These are phyloP conservation scores for Saccharomycopsis guyanensis DNA, from an alignment of 805 yeast genomes.

Conservation along the genomic window DNA sequence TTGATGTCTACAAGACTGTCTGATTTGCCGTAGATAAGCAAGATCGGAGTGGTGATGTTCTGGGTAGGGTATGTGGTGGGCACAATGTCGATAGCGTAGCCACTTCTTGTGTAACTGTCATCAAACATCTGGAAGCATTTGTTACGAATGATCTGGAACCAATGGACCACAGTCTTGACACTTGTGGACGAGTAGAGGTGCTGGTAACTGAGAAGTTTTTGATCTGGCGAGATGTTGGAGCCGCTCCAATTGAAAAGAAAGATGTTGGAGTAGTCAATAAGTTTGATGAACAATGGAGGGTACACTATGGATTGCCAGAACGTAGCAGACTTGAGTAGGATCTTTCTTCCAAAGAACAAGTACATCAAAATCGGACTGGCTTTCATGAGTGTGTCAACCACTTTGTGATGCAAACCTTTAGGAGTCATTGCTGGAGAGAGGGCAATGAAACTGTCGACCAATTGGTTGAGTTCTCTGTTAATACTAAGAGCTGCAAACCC, in stretches of 20 bases:
- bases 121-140: conserved; percentile 82
- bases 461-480: conserved; percentile 44
- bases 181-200: conserved; percentile 88
- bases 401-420: conserved; percentile 66
- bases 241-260: conserved; percentile 77
- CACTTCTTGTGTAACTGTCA: conserved; percentile 43
- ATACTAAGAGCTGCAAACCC: conserved; percentile 75
- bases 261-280: conserved; percentile 65
- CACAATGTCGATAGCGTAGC: conserved; percentile 30
- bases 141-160: conserved; percentile 83
- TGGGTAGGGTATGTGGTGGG: conserved; percentile 56
- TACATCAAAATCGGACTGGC: conserved; percentile 70
- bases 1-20: conserved; percentile 87
- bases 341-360: conserved; percentile 63
- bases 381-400: conserved; percentile 67
- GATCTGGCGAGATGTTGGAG: conserved; percentile 57
- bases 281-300: conserved; percentile 63
- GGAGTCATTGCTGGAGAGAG: conserved; percentile 95
- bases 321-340: conserved; percentile 67
- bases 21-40: conserved; percentile 66
- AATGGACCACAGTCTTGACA: conserved; percentile 85
- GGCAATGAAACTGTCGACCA: conserved; percentile 52
- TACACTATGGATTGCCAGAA: conserved; percentile 69
- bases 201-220: conserved; percentile 69
- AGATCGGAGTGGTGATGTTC: conserved; percentile 64